These are phyloP conservation scores for Solanum okadae DNA, from an alignment of 257 asterid genomes.

Conservation along the genomic window DNA sequence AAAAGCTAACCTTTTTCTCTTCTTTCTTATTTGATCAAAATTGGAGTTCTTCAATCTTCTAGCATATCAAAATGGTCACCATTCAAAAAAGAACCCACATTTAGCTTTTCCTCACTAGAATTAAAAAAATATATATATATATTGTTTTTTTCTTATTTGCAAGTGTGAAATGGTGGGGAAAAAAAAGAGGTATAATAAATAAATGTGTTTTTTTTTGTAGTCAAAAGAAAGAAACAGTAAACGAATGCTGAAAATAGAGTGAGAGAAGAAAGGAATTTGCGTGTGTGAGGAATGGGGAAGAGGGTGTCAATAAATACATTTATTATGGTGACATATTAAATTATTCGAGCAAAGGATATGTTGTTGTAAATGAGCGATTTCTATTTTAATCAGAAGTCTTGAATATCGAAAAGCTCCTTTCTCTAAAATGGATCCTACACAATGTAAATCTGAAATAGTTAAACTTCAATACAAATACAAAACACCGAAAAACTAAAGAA, in stretches of 20 bases:
- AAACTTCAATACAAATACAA: too few species aligned
- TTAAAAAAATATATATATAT: too few species aligned
- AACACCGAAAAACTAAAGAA: too few species aligned
- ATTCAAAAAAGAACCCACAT: background rate
- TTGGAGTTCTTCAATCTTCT: background rate
- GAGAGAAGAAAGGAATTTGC: background rate
- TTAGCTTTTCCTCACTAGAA: too few species aligned
- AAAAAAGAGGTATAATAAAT: background rate
- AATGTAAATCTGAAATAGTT: too few species aligned
- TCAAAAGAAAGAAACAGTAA: background rate
- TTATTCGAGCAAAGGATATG: too few species aligned
- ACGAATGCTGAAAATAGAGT: background rate
- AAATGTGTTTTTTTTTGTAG: too few species aligned
- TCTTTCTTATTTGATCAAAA: background rate
- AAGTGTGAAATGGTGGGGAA: background rate
- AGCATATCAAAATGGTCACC: background rate
- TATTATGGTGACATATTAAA: background rate
- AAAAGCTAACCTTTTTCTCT: background rate
- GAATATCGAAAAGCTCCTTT: too few species aligned
- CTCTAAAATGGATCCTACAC: too few species aligned
- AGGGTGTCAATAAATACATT: background rate
- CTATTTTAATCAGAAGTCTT: too few species aligned
- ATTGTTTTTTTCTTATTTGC: background rate
- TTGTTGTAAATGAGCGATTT: too few species aligned
- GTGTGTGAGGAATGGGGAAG: background rate